Conservation (phyloP, 371 early-diverging fungal genomes). For the Lichtheimia ramosa region DNA sequence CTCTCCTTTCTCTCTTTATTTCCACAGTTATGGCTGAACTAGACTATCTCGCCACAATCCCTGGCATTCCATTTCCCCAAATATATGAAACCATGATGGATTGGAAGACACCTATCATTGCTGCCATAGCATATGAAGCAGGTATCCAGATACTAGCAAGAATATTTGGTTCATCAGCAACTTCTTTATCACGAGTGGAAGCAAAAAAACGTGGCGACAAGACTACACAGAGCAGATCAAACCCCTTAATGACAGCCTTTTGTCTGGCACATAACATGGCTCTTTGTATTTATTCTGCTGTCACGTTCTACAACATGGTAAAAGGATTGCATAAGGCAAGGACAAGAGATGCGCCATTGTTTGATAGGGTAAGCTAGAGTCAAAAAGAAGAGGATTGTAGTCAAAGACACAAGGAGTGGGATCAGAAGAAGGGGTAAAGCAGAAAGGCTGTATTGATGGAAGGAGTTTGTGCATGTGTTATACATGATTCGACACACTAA, state of each 20-base stretch:
- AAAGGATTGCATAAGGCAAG: slow-evolving; percentile 47
- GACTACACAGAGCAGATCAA: slow-evolving; percentile 27
- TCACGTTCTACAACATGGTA: slow-evolving; percentile 66
- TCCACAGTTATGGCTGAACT: slow-evolving; percentile 2
- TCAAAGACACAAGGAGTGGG: neutral
- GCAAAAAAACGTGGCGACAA: neutral
- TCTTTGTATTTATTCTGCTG: slow-evolving; percentile 66
- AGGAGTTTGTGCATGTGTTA: neutral
- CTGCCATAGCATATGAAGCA: slow-evolving; percentile 58
- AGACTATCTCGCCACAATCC: slow-evolving; percentile 21
- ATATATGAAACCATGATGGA: slow-evolving; percentile 65
- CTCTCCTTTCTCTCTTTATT: neutral
- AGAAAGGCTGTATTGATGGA: neutral
- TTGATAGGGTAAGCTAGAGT: neutral
- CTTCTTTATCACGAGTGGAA: neutral
- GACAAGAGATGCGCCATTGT: neutral
- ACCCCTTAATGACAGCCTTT: slow-evolving; percentile 56
- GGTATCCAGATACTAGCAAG: slow-evolving; percentile 40
- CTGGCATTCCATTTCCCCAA: slow-evolving; percentile 59
- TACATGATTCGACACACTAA: neutral
- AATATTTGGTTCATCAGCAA: neutral
- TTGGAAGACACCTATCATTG: slow-evolving; percentile 69
- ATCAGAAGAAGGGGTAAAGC: neutral
- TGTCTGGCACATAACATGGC: slow-evolving; percentile 62
- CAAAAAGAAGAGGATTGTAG: neutral